Evolutionary conservation across 345 rosid species (phyloP), one percentile per base, ranked within the genome.

Genomic region (Dipteronia dyeriana): DNA sequence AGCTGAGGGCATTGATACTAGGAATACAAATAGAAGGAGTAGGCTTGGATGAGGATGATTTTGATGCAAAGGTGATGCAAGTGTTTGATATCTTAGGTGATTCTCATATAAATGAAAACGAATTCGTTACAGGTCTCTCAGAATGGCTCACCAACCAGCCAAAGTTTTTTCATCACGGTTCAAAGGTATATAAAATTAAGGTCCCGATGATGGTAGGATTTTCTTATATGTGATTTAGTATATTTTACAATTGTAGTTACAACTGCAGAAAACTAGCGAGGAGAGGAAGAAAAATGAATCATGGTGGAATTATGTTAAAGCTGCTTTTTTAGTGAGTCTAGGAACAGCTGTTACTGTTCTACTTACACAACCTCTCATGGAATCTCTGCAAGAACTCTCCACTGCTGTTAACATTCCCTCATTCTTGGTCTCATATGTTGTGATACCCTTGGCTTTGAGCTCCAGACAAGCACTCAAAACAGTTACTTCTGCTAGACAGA

Each of bases 391-490:
- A 14, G 81, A 74, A 1, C 81, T 86, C 31, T 74, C 87, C 3
- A 26, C 81, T 0, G 80, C 85, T 1, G 79, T 54, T 1, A 77
- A 78, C 45, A 75, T 86, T 13, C 83, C 84, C 5, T 85, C 87
- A 2, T 88, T 86, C 76, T 53, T 82, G 41, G 71, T 84, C 17
- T 79, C 90, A 0, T 88, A 88, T 49, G 73, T 85, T 29, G 62
- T 86, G n/a, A 22, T 86, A 49, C 91, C 91, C 23, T 63, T 86
- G 23, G 88, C 87, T 56, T 57, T 79, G 76, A 70, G 64, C 75
- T 85, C 79, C 81, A 79, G 63, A 66, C 82, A 68, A 63, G 75
- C 71, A 11, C 53, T 66, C 0, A 31, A 6, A 8, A 79, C 78
- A 4, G 29, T 88, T 11, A 5, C 53, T 49, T 80, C 88, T 54